Evolutionary conservation across 805 yeast species (phyloP), one percentile per base, ranked within the genome.

Genomic region (Candida quercuum): DNA sequence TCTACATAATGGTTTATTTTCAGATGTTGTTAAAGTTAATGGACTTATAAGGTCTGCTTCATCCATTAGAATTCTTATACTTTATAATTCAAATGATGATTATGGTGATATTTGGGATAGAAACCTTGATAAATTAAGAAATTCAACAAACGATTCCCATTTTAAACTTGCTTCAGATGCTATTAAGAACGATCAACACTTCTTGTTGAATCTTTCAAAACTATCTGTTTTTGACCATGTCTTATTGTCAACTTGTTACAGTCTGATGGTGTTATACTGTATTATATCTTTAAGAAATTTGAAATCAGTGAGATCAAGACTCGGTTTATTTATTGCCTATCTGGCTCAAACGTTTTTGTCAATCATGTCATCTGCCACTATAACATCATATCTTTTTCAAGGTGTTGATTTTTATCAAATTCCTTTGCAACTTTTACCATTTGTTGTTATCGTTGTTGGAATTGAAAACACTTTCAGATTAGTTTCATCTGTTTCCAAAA

Each of bases 401-500:
- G 53, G 52, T 11, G 48, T 60, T 24, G 66, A 62, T 23, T 51
- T 64, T 26, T 48, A 59, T 20, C 63, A 67, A 33, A 49, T 61
- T 6, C 73, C 76, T 0, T 40, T 63, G n/a, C 64, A 57, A 26
- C 54, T 71, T 5, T 40, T 71, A 19, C 66, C 76, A 2, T 59
- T 66, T 37, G 48, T 67, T 6, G 63, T 72, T 3, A 40, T 67
- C 3, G 61, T 70, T 15, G 61, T 71, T 9, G 66, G 71, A 10
- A 54, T 66, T 14, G 78, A 73, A 41, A 74, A 72, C 46, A 66
- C 64, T 63, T 67, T 72, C 31, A 60, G 77, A 37, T 48, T 76
- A 22, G 55, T 72, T 17, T 53, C 60, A 12, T 49, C 70, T 5
- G 53, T 72, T 3, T 57, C 71, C 1, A 51, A 57, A 17, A 59